Base-by-base conservation (phyloP, 2,329 filamentous ascomycete species). In the Xylariaceae sp. region DNA sequence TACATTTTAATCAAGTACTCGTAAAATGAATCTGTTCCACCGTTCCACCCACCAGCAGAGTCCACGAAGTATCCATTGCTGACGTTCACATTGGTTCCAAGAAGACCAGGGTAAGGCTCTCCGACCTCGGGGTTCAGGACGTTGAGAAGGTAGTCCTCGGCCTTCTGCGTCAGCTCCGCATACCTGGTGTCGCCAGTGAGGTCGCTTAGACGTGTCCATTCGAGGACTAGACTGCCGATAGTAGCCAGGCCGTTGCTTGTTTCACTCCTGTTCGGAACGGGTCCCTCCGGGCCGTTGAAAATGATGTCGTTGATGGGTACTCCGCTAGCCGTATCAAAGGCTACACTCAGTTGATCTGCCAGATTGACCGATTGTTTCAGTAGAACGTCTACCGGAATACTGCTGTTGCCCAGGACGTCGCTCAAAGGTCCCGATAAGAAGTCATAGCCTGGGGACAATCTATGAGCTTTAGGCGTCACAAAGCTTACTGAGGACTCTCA, bases 1-100 rank as follows among this genome's bases (percentile, higher is more conserved):
- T 83, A 94, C 86, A 93, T 91, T 70, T 95, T 95, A 63, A 95
- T 83, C 24, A 95, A 76, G 56, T 94, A 94, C 65, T 94, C 88
- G 66, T 94, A 95, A 66, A 84, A 94, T 33, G 81, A 87, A 62
- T 94, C 88, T 22, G 76, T 77, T 6, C 85, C 84, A 38, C 84
- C 87, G 30, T 78, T 76, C 88, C 88, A 95, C 34, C 86, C 85
- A 38, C 89, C 88, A 2, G 51, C 56, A 18, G 74, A 74, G 56
- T 91, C 78, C 12, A 76, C 51, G 52, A 94, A 91, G 7, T 69
- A 54, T 16, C 89, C 89, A 3, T 76, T 80, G 2, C 66, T 57
- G 46, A 88, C 73, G 51, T 80, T 71, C 30, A 95, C 74, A 36
- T 76, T 66, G 19, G 75, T 81, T 4, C 89, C 89, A 1, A 91